Percentiles rank a stretch among this genome's conserved stretches.
Evolutionary conservation across 306 rosid genomes (phyloP).

Genomic region (Herpetospermum pedunculosum): DNA sequence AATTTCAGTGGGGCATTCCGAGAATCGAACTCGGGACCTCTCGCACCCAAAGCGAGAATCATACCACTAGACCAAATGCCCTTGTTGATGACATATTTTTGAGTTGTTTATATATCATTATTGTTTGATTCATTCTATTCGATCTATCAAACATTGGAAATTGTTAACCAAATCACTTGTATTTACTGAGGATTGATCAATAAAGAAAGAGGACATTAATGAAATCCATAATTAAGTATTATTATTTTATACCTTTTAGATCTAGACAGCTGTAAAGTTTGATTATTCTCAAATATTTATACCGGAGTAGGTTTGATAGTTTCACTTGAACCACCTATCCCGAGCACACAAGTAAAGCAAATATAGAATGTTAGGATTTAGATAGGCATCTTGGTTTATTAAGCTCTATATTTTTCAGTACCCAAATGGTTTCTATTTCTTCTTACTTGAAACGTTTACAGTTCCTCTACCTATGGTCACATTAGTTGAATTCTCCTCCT

Average conservation of each 20-base stretch:
- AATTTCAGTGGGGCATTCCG: background rate
- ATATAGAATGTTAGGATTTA: background rate
- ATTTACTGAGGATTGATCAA: background rate
- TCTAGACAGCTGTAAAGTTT: background rate
- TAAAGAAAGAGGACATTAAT: background rate
- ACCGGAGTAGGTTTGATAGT: too few species aligned
- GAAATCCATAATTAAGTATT: background rate
- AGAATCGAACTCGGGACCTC: background rate
- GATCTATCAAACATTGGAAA: background rate
- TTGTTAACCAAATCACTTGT: background rate
- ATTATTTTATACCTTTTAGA: background rate
- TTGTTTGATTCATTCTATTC: background rate
- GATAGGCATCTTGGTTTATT: background rate
- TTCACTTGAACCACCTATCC: background rate
- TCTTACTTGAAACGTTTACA: background rate
- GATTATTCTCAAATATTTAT: background rate
- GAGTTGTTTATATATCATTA: background rate
- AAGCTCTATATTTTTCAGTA: background rate
- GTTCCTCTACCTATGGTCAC: background rate
- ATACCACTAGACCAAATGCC: constrained; percentile 6
- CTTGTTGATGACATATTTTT: background rate
- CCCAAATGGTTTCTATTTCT: background rate
- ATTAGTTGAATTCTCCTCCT: background rate
- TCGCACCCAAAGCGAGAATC: constrained; percentile 5
- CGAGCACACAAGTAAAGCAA: background rate